Evolutionary conservation across 108 stramenopile genomes (phyloP).

Genomic region (Nitzschia inconspicua): DNA sequence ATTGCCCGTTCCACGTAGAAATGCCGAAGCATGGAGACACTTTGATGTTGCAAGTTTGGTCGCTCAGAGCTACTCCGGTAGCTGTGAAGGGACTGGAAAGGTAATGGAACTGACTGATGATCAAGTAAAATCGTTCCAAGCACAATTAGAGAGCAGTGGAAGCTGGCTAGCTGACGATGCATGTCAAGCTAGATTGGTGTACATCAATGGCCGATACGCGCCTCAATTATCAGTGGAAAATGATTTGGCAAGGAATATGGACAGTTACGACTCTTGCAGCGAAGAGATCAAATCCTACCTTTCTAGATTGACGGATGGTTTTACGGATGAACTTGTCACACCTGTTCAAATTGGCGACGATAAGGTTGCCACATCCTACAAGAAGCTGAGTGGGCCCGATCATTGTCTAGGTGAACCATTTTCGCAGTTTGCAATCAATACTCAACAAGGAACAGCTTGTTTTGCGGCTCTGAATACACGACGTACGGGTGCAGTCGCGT

Average conservation of each 20-base stretch:
- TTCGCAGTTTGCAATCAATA: slow-evolving; percentile 85
- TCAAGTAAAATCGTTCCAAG: slow-evolving; percentile 20
- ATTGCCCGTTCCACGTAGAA: slow-evolving; percentile 65
- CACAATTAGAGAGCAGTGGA: slow-evolving; percentile 40
- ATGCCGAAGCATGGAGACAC: slow-evolving; percentile 85
- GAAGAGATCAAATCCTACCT: slow-evolving; percentile 45
- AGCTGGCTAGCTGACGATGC: slow-evolving; percentile 76
- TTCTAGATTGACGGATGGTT: slow-evolving; percentile 81
- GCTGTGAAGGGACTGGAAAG: slow-evolving; percentile 35
- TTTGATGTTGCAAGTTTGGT: slow-evolving; percentile 82
- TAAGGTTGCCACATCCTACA: slow-evolving; percentile 45
- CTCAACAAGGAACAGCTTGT: slow-evolving; percentile 87
- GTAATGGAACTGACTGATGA: slow-evolving; percentile 25
- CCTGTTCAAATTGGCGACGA: slow-evolving; percentile 62
- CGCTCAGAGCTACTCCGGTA: slow-evolving; percentile 60
- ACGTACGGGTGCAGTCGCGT: slow-evolving; percentile 72
- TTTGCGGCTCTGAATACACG: slow-evolving; percentile 87
- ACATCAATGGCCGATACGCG: slow-evolving; percentile 77
- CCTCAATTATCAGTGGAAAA: slow-evolving; percentile 70
- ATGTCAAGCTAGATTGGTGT: slow-evolving; percentile 76
- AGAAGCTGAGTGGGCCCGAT: slow-evolving; percentile 73
- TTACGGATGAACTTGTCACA: slow-evolving; percentile 80
- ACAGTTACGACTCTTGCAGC: slow-evolving; percentile 18
- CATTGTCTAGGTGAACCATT: slow-evolving; percentile 78
- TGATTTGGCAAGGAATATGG: slow-evolving; percentile 46